Evolutionary conservation across 306 rosid species (phyloP).

Genomic region (Rosa chinensis): DNA sequence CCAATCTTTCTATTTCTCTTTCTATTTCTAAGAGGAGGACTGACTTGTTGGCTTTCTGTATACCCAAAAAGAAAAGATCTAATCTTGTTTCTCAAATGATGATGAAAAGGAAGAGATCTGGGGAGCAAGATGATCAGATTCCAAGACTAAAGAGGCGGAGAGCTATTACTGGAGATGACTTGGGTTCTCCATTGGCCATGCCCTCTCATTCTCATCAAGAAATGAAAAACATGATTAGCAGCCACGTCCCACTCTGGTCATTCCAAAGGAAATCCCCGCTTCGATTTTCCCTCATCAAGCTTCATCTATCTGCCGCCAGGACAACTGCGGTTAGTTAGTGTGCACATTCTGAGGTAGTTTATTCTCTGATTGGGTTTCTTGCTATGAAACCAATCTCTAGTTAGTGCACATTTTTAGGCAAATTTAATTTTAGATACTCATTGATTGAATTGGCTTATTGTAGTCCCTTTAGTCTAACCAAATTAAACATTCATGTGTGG

Average conservation of each 20-base stretch:
- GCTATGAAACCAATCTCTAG: background rate
- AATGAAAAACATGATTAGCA: background rate
- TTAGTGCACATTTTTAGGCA: too few species aligned
- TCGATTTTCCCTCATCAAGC: background rate
- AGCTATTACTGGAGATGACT: background rate
- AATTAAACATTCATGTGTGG: background rate
- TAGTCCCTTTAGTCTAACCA: background rate
- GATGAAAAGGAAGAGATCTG: background rate
- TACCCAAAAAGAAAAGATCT: background rate
- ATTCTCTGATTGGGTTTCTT: background rate
- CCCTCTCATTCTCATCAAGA: background rate
- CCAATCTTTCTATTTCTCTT: slow-evolving; percentile 14
- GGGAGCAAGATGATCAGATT: too few species aligned
- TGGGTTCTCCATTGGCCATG: background rate
- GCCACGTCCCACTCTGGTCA: background rate
- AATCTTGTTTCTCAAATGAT: background rate
- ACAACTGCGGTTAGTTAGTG: background rate
- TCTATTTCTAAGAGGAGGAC: background rate
- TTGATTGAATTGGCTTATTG: background rate
- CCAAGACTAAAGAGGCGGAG: background rate
- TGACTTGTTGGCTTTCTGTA: background rate
- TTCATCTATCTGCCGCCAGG: background rate
- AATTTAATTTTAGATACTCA: background rate
- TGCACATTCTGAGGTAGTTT: background rate
- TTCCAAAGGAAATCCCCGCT: background rate